Base-by-base conservation (phyloP, 192 early-diverging fungal species). In the Entomortierella parvispora region DNA sequence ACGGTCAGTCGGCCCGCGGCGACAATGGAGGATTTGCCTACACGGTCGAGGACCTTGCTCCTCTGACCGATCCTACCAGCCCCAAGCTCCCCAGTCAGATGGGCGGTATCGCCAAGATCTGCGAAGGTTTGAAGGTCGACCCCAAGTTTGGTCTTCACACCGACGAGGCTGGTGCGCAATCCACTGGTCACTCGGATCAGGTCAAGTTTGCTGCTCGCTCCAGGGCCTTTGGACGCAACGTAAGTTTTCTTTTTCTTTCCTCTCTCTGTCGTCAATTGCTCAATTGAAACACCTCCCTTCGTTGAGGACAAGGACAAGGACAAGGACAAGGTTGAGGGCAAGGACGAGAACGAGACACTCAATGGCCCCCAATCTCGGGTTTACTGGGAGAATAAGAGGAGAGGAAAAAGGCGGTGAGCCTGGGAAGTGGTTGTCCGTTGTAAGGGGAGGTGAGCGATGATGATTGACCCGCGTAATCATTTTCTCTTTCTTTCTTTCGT, bases 31-130 rank as follows among this genome's bases (percentile, higher is more conserved):
- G 49, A 18, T 91, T 87, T 74, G 84, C 75, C 40, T 82, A 83
- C 54, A 68, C 80, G 0, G 61, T 85, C 8, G 82, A 82, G 37
- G 82, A 88, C 59, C 76, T 93, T 49, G 68, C 81, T 8, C 71
- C 82, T 6, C 72, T 93, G 64, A 80, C 92, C 17, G 92, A 93
- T 65, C 85, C 89, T 34, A 93, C 92, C 79, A 84, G 85, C 80
- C 81, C 83, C 31, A 85, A 85, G 15, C 75, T 80, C 54, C 87
- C 92, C 3, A 68, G 61, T 20, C 65, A 88, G 51, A 82, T 89
- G 28, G 92, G 92, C 40, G 91, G 91, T 15, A 60, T 83, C 10
- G 78, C 81, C 20, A 81, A 79, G 62, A 80, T 93, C 43, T 85
- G 84, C 76, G 67, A 89, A 63, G 79, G 71, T 46, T 79, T 93